Conservation (phyloP, 495 filamentous ascomycete species). For the Lepraria neglecta region DNA sequence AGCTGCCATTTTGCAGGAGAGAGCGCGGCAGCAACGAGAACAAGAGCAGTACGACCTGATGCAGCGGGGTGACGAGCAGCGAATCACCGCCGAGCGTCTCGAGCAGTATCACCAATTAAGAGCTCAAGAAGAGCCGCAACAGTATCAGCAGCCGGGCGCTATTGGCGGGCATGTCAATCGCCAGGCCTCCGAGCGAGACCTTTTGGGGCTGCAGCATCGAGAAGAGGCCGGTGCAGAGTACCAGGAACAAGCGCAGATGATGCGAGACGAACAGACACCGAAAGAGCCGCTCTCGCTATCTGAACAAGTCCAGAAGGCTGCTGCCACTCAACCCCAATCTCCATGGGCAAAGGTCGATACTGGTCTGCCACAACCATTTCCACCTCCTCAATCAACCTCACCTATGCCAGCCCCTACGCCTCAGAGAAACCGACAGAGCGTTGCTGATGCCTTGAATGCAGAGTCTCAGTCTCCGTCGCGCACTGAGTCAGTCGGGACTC, state of each 20-base stretch:
- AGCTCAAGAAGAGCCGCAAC: conserved; percentile 44
- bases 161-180: conserved; percentile 11
- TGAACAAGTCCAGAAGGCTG: conserved; percentile 83
- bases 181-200: conserved; percentile 12
- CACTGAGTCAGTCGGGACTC: conserved; percentile 57
- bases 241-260: conserved; percentile 25
- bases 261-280: conserved; percentile 24
- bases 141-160: conserved; percentile 14
- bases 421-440: conserved; percentile 72
- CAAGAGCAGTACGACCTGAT: conserved; percentile 54
- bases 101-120: conserved; percentile 59
- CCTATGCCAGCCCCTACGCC: conserved; percentile 82
- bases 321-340: conserved; percentile 52
- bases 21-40: conserved; percentile 55
- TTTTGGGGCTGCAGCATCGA: conserved; percentile 23
- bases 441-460: conserved; percentile 71
- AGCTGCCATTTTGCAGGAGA: conserved; percentile 52
- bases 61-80: conserved; percentile 45
- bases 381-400: conserved; percentile 63
- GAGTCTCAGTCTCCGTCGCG: conserved; percentile 68
- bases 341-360: conserved; percentile 55
- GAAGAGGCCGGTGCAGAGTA: conserved; percentile 24
- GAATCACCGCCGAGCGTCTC: conserved; percentile 52
- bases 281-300: conserved; percentile 57
- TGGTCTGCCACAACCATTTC: conserved; percentile 71